Percentiles rank a stretch among this genome's conserved stretches.
Evolutionary conservation across 768 basidiomycete genomes (phyloP).

Genomic region (Rhizopogon vulgaris): DNA sequence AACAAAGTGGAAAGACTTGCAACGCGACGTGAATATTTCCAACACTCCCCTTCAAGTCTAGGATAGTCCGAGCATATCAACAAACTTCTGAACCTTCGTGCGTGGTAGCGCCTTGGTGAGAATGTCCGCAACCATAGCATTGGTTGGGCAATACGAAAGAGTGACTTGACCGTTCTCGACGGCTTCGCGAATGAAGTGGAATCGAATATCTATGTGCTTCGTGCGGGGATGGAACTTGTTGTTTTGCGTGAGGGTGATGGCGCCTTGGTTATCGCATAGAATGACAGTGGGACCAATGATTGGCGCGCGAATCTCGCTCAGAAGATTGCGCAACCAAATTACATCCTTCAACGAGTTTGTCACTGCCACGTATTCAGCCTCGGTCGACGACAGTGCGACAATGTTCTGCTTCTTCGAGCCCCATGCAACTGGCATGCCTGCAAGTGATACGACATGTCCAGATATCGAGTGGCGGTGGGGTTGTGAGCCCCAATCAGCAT

Average conservation of each 20-base stretch:
- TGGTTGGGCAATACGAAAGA: neutral
- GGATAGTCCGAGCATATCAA: neutral
- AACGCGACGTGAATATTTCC: too few species aligned
- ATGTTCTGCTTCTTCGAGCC: too few species aligned
- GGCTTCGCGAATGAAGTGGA: conserved; percentile 5
- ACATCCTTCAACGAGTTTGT: conserved; percentile 1
- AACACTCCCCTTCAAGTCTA: neutral
- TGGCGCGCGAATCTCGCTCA: neutral
- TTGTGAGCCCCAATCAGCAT: too few species aligned
- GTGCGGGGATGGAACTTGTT: conserved; percentile 2
- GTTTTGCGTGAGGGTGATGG: neutral
- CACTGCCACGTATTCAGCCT: conserved; percentile 1
- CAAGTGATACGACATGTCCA: too few species aligned
- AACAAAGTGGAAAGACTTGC: too few species aligned
- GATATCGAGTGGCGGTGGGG: too few species aligned
- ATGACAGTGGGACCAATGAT: neutral
- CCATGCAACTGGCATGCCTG: too few species aligned
- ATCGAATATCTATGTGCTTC: neutral
- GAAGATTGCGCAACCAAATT: neutral
- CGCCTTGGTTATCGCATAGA: neutral
- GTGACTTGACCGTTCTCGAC: neutral
- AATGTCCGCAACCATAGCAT: neutral
- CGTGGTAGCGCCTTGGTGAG: neutral
- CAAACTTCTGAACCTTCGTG: neutral
- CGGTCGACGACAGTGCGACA: neutral